Evolutionary conservation across 306 rosid genomes (phyloP).

Genomic region (Acmispon strigosus): DNA sequence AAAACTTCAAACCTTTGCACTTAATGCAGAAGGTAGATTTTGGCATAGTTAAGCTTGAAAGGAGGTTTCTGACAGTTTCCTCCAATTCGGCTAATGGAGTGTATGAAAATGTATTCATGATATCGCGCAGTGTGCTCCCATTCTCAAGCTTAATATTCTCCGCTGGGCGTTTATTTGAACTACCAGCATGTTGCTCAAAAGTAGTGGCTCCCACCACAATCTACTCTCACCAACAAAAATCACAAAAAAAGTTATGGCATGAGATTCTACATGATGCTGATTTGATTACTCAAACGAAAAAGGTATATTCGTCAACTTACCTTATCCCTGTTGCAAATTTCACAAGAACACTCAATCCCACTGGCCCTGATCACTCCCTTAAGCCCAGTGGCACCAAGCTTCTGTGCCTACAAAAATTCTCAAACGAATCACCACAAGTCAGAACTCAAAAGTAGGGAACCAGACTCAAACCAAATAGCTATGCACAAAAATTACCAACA

Average conservation of each 20-base stretch:
- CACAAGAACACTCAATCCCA: constrained; percentile 51
- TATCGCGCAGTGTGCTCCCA: constrained; percentile 49
- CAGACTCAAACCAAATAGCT: neutral
- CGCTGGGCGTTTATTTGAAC: constrained; percentile 64
- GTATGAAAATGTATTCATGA: constrained; percentile 41
- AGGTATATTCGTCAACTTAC: constrained; percentile 34
- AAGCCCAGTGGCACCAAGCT: constrained; percentile 31
- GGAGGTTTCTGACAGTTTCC: constrained; percentile 30
- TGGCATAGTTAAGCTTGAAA: constrained; percentile 38
- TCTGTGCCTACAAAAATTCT: constrained; percentile 38
- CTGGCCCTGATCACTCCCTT: constrained; percentile 51
- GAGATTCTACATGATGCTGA: neutral
- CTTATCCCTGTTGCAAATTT: constrained; percentile 39
- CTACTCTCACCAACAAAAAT: constrained; percentile 25
- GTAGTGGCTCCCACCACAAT: constrained; percentile 47
- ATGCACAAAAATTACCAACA: neutral
- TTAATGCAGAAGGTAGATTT: constrained; percentile 51
- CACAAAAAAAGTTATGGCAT: neutral
- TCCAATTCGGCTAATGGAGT: constrained; percentile 38
- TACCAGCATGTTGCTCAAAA: constrained; percentile 78
- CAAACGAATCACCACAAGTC: neutral
- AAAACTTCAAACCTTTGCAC: constrained; percentile 57
- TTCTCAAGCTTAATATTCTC: constrained; percentile 56
- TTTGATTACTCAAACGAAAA: neutral
- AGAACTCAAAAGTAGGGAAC: neutral